These are phyloP conservation scores for Talaromyces sp. DNA, from an alignment of 2,329 filamentous ascomycete species.

Conservation along the genomic window DNA sequence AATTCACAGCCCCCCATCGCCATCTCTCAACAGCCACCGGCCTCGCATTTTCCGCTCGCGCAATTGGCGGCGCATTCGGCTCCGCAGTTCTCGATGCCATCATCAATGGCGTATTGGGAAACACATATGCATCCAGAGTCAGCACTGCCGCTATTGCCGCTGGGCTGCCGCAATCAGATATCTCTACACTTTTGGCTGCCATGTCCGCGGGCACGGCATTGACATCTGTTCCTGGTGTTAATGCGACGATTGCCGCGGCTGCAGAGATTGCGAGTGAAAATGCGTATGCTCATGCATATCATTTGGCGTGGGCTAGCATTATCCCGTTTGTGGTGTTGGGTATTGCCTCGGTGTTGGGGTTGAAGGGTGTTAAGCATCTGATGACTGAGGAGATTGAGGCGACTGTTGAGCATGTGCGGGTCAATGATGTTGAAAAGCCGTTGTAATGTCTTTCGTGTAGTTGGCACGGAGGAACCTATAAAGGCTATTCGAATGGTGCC, in stretches of 20 bases:
- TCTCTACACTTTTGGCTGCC: background rate
- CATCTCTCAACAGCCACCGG: constrained; percentile 54
- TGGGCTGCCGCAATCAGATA: background rate
- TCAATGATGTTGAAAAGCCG: background rate
- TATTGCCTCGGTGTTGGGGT: constrained; percentile 41
- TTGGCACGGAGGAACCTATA: too few species aligned
- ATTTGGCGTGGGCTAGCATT: constrained; percentile 50
- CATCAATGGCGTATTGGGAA: background rate
- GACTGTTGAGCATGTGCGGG: constrained; percentile 13
- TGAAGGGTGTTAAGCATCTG: constrained; percentile 50
- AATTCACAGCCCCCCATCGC: constrained; percentile 53
- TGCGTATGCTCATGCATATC: constrained; percentile 49
- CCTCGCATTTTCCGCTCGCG: constrained; percentile 52
- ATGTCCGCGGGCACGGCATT: background rate
- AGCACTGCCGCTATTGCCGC: background rate
- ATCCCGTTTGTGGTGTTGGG: constrained; percentile 53
- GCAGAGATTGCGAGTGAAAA: constrained; percentile 41
- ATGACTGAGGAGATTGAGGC: constrained; percentile 54
- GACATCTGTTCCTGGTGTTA: constrained; percentile 35
- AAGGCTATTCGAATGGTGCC: too few species aligned
- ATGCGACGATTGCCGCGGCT: constrained; percentile 36
- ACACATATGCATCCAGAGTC: background rate
- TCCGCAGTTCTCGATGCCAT: background rate
- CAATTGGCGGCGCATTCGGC: constrained; percentile 38
- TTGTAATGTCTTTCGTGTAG: background rate